Conservation (phyloP, 768 basidiomycete genomes). For the Strobilomyces echinocephalus region DNA sequence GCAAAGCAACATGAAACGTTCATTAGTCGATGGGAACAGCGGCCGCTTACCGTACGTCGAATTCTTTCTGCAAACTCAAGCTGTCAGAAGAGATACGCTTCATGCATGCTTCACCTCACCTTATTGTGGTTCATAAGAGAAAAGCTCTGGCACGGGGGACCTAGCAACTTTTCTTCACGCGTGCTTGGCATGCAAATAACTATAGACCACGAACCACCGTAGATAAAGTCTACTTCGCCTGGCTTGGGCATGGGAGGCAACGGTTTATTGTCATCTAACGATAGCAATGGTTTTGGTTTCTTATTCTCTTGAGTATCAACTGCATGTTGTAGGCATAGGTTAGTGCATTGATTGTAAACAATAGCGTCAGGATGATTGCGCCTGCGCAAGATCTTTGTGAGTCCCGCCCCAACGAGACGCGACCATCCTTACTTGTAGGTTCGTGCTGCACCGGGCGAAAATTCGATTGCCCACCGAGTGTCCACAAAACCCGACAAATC, state of each 20-base stretch:
- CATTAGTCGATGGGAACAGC: neutral
- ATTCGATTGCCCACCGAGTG: slow-evolving; percentile 67
- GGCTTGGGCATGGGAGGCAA: slow-evolving; percentile 49
- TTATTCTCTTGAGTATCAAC: slow-evolving; percentile 44
- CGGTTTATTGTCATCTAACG: slow-evolving; percentile 37
- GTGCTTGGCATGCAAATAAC: neutral
- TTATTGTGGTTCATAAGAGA: slow-evolving; percentile 58
- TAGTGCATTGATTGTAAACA: slow-evolving; percentile 66
- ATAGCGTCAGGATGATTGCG: slow-evolving; percentile 54
- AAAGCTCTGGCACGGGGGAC: slow-evolving; percentile 76
- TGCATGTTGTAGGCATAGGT: slow-evolving; percentile 54
- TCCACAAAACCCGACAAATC: slow-evolving; percentile 57
- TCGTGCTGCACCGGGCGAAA: slow-evolving; percentile 54
- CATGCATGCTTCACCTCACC: slow-evolving; percentile 31
- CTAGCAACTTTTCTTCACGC: slow-evolving; percentile 30
- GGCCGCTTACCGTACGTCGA: slow-evolving; percentile 51
- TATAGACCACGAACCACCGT: slow-evolving; percentile 48
- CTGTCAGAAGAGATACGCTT: slow-evolving; percentile 1
- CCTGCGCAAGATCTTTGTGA: slow-evolving; percentile 32
- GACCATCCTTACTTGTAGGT: slow-evolving; percentile 50
- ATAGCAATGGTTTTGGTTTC: slow-evolving; percentile 35
- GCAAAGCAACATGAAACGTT: neutral
- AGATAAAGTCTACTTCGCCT: slow-evolving; percentile 66
- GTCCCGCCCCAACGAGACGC: neutral
- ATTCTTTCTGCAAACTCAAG: slow-evolving; percentile 38